Base-by-base conservation (phyloP, 139 green algal species). In the Coccomyxa sp. region DNA sequence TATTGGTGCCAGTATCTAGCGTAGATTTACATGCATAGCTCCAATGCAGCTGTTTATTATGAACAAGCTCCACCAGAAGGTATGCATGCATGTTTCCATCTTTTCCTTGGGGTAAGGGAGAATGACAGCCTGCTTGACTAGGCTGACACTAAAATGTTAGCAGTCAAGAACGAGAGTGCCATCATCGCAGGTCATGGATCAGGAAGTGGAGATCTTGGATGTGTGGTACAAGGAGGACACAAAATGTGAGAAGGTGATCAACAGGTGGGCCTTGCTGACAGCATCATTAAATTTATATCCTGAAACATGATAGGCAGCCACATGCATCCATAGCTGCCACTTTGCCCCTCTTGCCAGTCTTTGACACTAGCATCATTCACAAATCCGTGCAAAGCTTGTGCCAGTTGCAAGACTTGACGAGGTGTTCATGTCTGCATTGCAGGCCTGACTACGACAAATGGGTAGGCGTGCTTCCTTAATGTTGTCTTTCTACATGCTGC, bases 361-460 rank as follows among this genome's bases (percentile, higher is more conserved):
- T 71, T 71, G 63, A 28, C 63, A 71, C 63, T 11, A 25, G 63
- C 21, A 71, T 77, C 1, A 77, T 12, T 16, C 1, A 32, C 71
- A 18, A 38, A 16, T 1, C 17, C 14, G 1, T 51, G 10, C 27
- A 77, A 1, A n/a, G 14, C 25, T 31, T 30, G 23, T 25, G 16
- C 23, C 27, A 38, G 71, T 77, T 23, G 66, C 4, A 14, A 23
- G 71, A n/a, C 27, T 16, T 51, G 27, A 38, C n/a, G 14, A 31
- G 71, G 23, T 77, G 23, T 38, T 31, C 14, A n/a, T 38, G 71
- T 38, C 27, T 77, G 71, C 12, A 4, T 27, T 30, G n/a, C 71
- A 31, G 71, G 27, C 71, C 71, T 18, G 27, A 77, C 71, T 77
- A 77, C 45, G 71, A 77, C 14, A 77, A 77, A 32, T 77, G 71